These are phyloP conservation scores for Panaeolus papilionaceus DNA, from an alignment of 768 basidiomycete genomes.

Conservation along the genomic window DNA sequence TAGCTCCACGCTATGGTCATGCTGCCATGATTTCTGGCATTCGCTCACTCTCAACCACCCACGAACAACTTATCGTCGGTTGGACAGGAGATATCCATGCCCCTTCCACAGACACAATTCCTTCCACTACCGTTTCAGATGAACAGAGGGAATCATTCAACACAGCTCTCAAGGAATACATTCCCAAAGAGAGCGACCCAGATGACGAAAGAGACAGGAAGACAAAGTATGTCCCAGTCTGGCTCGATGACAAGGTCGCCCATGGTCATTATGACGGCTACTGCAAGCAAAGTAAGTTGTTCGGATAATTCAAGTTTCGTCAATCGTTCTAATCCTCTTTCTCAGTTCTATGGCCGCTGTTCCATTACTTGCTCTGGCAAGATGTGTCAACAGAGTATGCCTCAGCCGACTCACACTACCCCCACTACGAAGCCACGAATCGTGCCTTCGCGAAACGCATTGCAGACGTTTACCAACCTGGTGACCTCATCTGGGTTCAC, in stretches of 20 bases:
- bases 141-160: constrained; percentile 74
- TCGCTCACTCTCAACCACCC: constrained; percentile 78
- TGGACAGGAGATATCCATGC: constrained; percentile 92
- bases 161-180: constrained; percentile 65
- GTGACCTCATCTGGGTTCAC: constrained; percentile 94
- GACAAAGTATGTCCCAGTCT: constrained; percentile 86
- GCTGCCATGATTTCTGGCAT: constrained; percentile 96
- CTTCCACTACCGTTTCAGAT: constrained; percentile 56
- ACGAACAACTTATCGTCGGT: constrained; percentile 91
- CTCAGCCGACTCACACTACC: constrained; percentile 84
- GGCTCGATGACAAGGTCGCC: constrained; percentile 88
- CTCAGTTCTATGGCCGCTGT: constrained; percentile 93
- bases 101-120: constrained; percentile 41
- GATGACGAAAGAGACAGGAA: constrained; percentile 61
- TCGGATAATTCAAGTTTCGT: constrained; percentile 13
- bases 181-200: constrained; percentile 61
- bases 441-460: constrained; percentile 79
- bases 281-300: constrained; percentile 86
- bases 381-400: constrained; percentile 92
- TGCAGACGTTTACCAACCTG: constrained; percentile 77
- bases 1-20: constrained; percentile 86
- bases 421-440: constrained; percentile 83
- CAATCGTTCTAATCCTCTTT: constrained; percentile 9
- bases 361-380: constrained; percentile 98
- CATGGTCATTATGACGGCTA: constrained; percentile 97